Evolutionary conservation across 805 yeast species (phyloP).

Genomic region (Vanderwaltozyma verrucispora): DNA sequence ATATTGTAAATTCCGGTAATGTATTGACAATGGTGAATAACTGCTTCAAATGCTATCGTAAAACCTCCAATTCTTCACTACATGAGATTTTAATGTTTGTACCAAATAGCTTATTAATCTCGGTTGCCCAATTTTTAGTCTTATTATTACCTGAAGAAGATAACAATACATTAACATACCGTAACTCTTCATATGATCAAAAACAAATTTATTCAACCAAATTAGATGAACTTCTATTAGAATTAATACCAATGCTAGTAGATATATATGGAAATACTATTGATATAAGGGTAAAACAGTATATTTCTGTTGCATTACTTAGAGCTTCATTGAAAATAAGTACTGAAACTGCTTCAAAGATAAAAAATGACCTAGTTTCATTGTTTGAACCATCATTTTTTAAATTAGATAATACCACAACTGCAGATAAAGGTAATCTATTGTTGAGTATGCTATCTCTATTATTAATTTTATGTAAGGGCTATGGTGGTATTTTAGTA

Average conservation of each 20-base stretch:
- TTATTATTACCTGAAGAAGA: constrained; percentile 44
- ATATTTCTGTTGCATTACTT: constrained; percentile 42
- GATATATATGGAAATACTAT: constrained; percentile 65
- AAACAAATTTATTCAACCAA: not conserved
- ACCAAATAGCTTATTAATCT: constrained; percentile 53
- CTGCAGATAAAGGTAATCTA: constrained; percentile 9
- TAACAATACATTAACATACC: constrained; percentile 16
- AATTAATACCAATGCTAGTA: constrained; percentile 43
- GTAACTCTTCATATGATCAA: not conserved
- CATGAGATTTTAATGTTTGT: constrained; percentile 66
- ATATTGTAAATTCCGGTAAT: not conserved
- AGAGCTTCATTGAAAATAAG: constrained; percentile 39
- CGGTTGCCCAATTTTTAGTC: constrained; percentile 45
- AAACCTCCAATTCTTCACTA: constrained; percentile 31
- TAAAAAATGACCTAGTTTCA: constrained; percentile 14
- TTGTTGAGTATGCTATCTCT: constrained; percentile 44
- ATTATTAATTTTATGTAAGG: constrained; percentile 31
- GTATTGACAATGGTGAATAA: constrained; percentile 28
- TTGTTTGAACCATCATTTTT: constrained; percentile 3
- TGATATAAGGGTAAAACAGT: constrained; percentile 52
- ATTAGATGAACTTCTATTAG: constrained; percentile 4
- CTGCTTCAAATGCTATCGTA: constrained; percentile 44
- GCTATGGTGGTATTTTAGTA: constrained; percentile 36
- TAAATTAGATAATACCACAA: not conserved
- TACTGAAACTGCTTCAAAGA: constrained; percentile 22